Percentiles rank a stretch among this genome's conserved stretches.
Conservation (phyloP, 192 early-diverging fungal species). For the Coemansia sp. region DNA sequence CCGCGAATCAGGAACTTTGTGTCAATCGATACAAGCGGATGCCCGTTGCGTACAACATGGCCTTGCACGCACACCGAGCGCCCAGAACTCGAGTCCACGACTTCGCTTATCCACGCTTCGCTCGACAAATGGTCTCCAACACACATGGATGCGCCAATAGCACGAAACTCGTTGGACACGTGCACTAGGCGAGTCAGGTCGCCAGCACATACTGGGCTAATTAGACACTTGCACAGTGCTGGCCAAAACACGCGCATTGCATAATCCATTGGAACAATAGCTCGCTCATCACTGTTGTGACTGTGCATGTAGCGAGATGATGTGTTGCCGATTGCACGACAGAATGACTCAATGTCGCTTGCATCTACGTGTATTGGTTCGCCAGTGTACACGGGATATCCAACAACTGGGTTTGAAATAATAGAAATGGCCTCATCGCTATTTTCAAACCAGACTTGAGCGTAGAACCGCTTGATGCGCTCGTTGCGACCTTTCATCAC, state of each 20-base stretch:
- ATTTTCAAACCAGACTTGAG: conserved; percentile 32
- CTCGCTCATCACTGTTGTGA: neutral
- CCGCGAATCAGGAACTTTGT: conserved; percentile 87
- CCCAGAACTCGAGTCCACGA: conserved; percentile 77
- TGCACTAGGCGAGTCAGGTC: conserved; percentile 87
- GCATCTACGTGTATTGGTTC: neutral
- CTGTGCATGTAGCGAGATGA: conserved; percentile 54
- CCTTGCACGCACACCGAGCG: conserved; percentile 84
- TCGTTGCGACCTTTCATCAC: conserved; percentile 59
- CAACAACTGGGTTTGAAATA: conserved; percentile 3
- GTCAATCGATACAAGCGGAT: conserved; percentile 73
- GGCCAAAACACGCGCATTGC: conserved; percentile 90
- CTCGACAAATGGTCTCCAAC: conserved; percentile 58
- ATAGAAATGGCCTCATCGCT: conserved; percentile 7
- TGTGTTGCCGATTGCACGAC: conserved; percentile 71
- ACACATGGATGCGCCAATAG: conserved; percentile 64
- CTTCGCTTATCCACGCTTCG: conserved; percentile 72
- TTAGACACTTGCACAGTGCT: conserved; percentile 81
- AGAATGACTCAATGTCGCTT: conserved; percentile 77
- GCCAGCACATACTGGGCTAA: conserved; percentile 85
- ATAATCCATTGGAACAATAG: conserved; percentile 80
- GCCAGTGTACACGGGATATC: neutral
- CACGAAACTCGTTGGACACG: conserved; percentile 82
- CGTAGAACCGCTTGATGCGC: conserved; percentile 72
- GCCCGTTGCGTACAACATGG: conserved; percentile 58